Percentiles rank a stretch among this genome's conserved stretches.
Conservation (phyloP, 805 yeast species). For the Spathaspora girioi region DNA sequence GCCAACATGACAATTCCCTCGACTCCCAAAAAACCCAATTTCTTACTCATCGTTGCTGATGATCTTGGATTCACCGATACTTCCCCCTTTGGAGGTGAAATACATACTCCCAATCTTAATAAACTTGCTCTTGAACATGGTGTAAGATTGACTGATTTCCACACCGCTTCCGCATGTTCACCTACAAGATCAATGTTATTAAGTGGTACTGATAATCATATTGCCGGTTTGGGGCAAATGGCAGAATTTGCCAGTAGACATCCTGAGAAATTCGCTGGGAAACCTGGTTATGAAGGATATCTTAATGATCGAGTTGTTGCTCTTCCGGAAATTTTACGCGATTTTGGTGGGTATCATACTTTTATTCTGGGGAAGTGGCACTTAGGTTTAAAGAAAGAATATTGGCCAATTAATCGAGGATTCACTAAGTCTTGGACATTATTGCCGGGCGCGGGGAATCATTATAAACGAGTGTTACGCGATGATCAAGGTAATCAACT, state of each 20-base stretch:
- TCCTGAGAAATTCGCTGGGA: slow-evolving; percentile 38
- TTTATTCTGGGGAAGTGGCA: slow-evolving; percentile 62
- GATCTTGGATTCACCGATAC: slow-evolving; percentile 60
- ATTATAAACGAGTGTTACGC: slow-evolving; percentile 43
- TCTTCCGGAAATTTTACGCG: slow-evolving; percentile 47
- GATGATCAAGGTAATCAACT: slow-evolving; percentile 24
- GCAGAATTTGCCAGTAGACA: slow-evolving; percentile 38
- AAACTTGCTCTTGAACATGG: slow-evolving; percentile 41
- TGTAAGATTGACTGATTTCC: slow-evolving; percentile 52
- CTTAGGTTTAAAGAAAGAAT: slow-evolving; percentile 45
- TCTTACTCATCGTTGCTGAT: slow-evolving; percentile 56
- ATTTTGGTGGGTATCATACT: slow-evolving; percentile 44
- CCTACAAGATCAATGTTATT: slow-evolving; percentile 61
- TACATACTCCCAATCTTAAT: slow-evolving; percentile 50
- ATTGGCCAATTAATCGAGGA: slow-evolving; percentile 48
- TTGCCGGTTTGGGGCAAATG: slow-evolving; percentile 61
- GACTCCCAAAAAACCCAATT: slow-evolving; percentile 38
- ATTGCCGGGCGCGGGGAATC: slow-evolving; percentile 58
- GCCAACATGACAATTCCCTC: neutral
- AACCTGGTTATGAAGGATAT: slow-evolving; percentile 56
- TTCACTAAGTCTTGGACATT: slow-evolving; percentile 48
- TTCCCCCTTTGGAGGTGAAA: slow-evolving; percentile 54
- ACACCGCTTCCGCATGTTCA: slow-evolving; percentile 62
- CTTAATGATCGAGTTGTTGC: slow-evolving; percentile 51
- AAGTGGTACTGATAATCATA: slow-evolving; percentile 60